phyloP scores from a whole-genome alignment of 106 monocot species.

The Narthecium ossifragum region DNA sequence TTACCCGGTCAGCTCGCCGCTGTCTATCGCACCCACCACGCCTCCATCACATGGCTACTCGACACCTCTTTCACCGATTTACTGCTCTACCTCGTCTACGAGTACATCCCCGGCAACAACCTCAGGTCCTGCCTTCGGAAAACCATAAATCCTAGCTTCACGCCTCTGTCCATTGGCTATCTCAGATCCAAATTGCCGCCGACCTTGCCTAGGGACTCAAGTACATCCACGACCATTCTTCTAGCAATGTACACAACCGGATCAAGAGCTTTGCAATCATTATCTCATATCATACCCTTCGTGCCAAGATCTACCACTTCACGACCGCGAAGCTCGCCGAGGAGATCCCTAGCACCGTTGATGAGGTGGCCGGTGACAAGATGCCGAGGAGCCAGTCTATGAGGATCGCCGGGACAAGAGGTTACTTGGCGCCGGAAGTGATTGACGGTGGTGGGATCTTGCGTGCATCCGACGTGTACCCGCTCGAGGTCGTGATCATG shows the following conservation, averaged over 20 bases:
- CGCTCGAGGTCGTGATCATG: constrained; percentile 66
- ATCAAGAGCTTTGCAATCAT: constrained; percentile 62
- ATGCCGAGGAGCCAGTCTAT: constrained; percentile 14
- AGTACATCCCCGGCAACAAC: constrained; percentile 11
- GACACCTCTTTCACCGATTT: too few species aligned
- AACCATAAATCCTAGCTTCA: too few species aligned
- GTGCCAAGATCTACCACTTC: too few species aligned
- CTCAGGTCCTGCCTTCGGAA: constrained; percentile 23
- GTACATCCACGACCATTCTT: constrained; percentile 29
- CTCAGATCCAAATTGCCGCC: too few species aligned
- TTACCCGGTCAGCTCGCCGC: constrained; percentile 15
- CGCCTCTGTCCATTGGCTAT: constrained; percentile 22
- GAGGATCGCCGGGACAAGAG: constrained; percentile 59
- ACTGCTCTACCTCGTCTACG: too few species aligned
- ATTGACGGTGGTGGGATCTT: constrained; percentile 33
- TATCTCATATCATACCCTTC: constrained; percentile 38
- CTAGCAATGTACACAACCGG: constrained; percentile 48
- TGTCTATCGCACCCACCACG: constrained; percentile 14
- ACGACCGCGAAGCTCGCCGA: constrained; percentile 54
- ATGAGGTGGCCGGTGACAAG: background rate
- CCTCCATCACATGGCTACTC: constrained; percentile 12
- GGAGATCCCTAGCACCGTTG: constrained; percentile 9
- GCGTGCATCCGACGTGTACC: constrained; percentile 57
- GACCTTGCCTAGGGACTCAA: constrained; percentile 31
- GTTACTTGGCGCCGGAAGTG: constrained; percentile 77